phyloP scores from a whole-genome alignment of 2,329 filamentous ascomycete species.

The Akanthomyces uredinophilus region DNA sequence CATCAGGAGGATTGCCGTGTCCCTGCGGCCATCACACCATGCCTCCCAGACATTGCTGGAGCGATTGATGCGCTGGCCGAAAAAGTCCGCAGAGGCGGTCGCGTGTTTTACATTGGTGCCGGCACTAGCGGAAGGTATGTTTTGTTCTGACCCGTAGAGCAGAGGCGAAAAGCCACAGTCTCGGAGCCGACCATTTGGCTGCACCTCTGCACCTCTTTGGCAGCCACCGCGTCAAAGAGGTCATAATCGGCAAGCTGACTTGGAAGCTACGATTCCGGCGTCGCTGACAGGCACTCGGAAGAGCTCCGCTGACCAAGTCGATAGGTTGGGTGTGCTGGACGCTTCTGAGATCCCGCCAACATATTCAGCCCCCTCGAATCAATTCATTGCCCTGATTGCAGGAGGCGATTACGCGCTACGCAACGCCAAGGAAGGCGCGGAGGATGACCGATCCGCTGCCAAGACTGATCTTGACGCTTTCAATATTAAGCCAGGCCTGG shows the following conservation, averaged over 20 bases:
- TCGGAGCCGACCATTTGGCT: not conserved
- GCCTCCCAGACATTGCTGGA: slow-evolving; percentile 17
- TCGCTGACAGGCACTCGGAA: not conserved
- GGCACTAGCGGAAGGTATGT: slow-evolving; percentile 38
- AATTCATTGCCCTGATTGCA: slow-evolving; percentile 38
- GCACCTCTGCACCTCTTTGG: not conserved
- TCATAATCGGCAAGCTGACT: not conserved
- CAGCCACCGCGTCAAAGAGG: not conserved
- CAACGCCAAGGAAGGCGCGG: slow-evolving; percentile 36
- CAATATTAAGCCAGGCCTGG: slow-evolving; percentile 25
- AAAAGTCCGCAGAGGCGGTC: slow-evolving; percentile 17
- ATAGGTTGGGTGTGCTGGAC: slow-evolving; percentile 35
- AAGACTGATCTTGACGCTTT: slow-evolving; percentile 27
- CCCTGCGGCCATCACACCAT: slow-evolving; percentile 18
- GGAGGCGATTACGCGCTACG: slow-evolving; percentile 37
- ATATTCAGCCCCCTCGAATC: slow-evolving; percentile 32
- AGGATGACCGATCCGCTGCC: slow-evolving; percentile 31
- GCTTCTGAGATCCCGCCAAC: slow-evolving; percentile 39
- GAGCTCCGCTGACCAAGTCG: not conserved
- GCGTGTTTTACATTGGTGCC: slow-evolving; percentile 29
- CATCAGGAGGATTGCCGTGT: slow-evolving; percentile 18
- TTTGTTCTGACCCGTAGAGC: too few species aligned
- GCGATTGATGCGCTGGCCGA: slow-evolving; percentile 17
- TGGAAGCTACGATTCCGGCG: not conserved
- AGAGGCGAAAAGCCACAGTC: not conserved